These are phyloP conservation scores for Backusella circina DNA, from an alignment of 192 early-diverging fungal species.

Conservation along the genomic window DNA sequence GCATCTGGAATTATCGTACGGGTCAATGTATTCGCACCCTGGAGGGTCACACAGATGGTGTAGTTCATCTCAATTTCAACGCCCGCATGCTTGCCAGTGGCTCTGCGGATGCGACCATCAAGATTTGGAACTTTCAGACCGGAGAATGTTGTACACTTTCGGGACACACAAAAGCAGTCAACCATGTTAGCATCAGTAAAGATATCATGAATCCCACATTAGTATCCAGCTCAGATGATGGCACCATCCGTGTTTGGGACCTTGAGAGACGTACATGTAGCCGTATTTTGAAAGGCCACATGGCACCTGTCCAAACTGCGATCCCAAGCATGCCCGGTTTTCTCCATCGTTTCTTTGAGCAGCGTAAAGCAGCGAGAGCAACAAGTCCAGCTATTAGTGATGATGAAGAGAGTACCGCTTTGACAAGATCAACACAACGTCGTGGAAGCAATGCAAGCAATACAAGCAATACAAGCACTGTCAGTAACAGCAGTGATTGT, in stretches of 20 bases:
- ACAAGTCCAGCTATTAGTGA: not conserved
- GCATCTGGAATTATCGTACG: slow-evolving; percentile 89
- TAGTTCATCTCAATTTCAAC: slow-evolving; percentile 82
- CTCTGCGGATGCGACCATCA: slow-evolving; percentile 77
- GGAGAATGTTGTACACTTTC: slow-evolving; percentile 65
- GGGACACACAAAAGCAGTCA: slow-evolving; percentile 89
- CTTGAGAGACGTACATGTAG: slow-evolving; percentile 64
- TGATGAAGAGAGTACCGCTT: not conserved
- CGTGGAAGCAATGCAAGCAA: slow-evolving; percentile 31
- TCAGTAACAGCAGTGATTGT: not conserved
- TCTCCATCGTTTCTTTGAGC: slow-evolving; percentile 28
- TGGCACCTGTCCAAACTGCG: slow-evolving; percentile 62
- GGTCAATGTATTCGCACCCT: slow-evolving; percentile 85
- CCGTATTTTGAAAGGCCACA: slow-evolving; percentile 65
- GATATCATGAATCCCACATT: slow-evolving; percentile 40
- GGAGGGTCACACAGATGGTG: slow-evolving; percentile 71
- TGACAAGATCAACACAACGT: not conserved
- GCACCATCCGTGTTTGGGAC: slow-evolving; percentile 81
- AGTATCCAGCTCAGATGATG: slow-evolving; percentile 88
- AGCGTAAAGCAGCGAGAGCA: not conserved
- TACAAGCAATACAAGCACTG: not conserved
- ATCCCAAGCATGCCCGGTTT: slow-evolving; percentile 27
- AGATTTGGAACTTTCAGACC: slow-evolving; percentile 79
- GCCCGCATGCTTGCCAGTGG: slow-evolving; percentile 77
- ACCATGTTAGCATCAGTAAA: slow-evolving; percentile 77